Evolutionary conservation across 179 eudicot genomes (phyloP).

Genomic region (Drosera spatulata): DNA sequence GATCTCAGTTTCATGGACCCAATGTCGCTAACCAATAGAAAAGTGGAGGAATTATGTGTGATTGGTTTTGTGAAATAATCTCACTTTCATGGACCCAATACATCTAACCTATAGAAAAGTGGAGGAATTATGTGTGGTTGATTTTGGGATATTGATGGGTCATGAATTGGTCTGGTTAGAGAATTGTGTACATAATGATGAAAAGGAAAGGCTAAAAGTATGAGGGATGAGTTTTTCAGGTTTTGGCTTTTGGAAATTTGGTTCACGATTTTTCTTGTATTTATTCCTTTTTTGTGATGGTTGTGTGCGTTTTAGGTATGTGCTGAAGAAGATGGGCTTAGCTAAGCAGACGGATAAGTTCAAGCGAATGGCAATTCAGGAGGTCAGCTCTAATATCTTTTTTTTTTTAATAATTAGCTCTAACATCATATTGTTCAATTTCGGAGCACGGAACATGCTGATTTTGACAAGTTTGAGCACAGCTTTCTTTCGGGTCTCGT

Average conservation of each 20-base stretch:
- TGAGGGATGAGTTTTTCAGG: background rate
- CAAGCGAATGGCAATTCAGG: slow-evolving; percentile 81
- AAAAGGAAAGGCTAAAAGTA: background rate
- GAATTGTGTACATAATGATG: background rate
- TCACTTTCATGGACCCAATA: too few species aligned
- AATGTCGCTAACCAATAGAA: too few species aligned
- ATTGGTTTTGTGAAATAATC: too few species aligned
- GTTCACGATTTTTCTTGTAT: background rate
- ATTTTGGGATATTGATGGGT: background rate
- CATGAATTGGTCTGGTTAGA: background rate
- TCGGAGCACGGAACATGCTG: background rate
- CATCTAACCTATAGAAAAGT: too few species aligned
- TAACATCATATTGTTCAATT: background rate
- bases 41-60: too few species aligned
- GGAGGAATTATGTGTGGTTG: background rate
- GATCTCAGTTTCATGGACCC: too few species aligned
- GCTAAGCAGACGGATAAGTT: slow-evolving; percentile 79
- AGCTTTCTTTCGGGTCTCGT: too few species aligned
- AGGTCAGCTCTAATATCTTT: slow-evolving; percentile 28
- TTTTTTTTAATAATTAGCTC: too few species aligned
- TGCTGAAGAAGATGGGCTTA: slow-evolving; percentile 74
- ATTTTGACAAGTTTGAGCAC: background rate
- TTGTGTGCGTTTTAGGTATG: slow-evolving; percentile 28
- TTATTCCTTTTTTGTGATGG: background rate
- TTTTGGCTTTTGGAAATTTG: background rate